phyloP scores from a whole-genome alignment of 1,284 basidiomycete species.

The Prillingera fragicola region DNA sequence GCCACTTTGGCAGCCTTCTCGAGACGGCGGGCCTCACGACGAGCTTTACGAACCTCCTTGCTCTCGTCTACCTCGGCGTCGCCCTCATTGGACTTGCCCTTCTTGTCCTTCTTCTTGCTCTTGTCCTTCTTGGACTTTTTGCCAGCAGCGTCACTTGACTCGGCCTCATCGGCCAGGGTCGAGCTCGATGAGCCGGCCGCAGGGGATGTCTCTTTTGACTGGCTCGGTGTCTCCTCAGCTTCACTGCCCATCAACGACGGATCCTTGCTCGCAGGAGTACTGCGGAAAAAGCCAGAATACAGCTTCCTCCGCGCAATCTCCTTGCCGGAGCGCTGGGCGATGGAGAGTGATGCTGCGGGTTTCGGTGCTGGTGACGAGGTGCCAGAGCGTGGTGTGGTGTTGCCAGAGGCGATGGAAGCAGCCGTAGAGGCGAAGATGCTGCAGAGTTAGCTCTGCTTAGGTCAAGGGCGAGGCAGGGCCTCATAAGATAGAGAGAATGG shows the following conservation, averaged over 20 bases:
- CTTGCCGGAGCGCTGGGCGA: constrained; percentile 64
- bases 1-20: constrained; percentile 16
- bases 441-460: constrained; percentile 2
- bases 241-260: constrained; percentile 14
- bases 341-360: constrained; percentile 47
- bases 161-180: constrained; percentile 1
- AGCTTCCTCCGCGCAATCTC: constrained; percentile 68
- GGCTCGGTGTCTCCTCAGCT: constrained; percentile 7
- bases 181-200: not conserved
- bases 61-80: constrained; percentile 13
- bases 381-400: no score
- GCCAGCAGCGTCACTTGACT: not conserved
- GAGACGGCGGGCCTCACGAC: constrained; percentile 15
- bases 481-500: constrained; percentile 1
- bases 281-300: constrained; percentile 75
- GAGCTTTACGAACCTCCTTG: constrained; percentile 22
- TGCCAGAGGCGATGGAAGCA: constrained; percentile 61
- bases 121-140: not conserved
- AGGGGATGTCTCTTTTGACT: not conserved
- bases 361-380: constrained; percentile 32
- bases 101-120: constrained; percentile 5
- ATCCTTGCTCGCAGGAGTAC: constrained; percentile 59
- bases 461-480: not conserved
- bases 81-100: constrained; percentile 2
- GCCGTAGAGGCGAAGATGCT: constrained; percentile 73